These are phyloP conservation scores for Lentinula sp. DNA, from an alignment of 768 basidiomycete species.

Conservation along the genomic window DNA sequence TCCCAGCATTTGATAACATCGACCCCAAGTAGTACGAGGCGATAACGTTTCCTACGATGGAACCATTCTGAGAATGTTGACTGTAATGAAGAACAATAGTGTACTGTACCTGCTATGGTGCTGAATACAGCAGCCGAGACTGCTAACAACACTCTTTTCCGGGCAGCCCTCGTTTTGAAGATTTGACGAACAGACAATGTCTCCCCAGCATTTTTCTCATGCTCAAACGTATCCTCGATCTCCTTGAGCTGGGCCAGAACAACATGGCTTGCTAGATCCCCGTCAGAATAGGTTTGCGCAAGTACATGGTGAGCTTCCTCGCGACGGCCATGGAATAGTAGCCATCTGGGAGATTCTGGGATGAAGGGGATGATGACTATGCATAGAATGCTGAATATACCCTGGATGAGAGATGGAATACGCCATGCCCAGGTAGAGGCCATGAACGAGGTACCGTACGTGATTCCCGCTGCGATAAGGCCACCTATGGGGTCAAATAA, in stretches of 20 bases:
- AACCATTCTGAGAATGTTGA: background rate
- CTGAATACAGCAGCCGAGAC: slow-evolving; percentile 18
- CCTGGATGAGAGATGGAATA: slow-evolving; percentile 23
- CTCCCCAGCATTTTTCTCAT: slow-evolving; percentile 18
- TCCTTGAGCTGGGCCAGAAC: slow-evolving; percentile 23
- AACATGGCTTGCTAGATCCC: slow-evolving; percentile 19
- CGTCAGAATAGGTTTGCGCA: slow-evolving; percentile 21
- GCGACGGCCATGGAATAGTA: slow-evolving; percentile 21
- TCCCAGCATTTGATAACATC: slow-evolving; percentile 16
- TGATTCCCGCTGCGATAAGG: slow-evolving; percentile 13
- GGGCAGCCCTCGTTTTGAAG: slow-evolving; percentile 15
- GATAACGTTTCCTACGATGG: slow-evolving; percentile 15
- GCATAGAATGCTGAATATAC: slow-evolving; percentile 22
- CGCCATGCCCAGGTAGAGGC: slow-evolving; percentile 26
- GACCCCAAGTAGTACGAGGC: slow-evolving; percentile 16
- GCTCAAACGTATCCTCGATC: slow-evolving; percentile 25
- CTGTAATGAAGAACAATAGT: background rate
- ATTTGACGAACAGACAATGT: slow-evolving; percentile 13
- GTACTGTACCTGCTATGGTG: slow-evolving; percentile 14
- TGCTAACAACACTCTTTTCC: slow-evolving; percentile 15
- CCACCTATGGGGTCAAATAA: background rate
- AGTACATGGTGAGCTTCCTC: slow-evolving; percentile 23
- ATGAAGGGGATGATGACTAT: slow-evolving; percentile 24
- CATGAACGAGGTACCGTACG: slow-evolving; percentile 22
- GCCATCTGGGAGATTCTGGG: slow-evolving; percentile 36